These are phyloP conservation scores for Batkoa obscura DNA, from an alignment of 371 early-diverging fungal species.

Conservation along the genomic window DNA sequence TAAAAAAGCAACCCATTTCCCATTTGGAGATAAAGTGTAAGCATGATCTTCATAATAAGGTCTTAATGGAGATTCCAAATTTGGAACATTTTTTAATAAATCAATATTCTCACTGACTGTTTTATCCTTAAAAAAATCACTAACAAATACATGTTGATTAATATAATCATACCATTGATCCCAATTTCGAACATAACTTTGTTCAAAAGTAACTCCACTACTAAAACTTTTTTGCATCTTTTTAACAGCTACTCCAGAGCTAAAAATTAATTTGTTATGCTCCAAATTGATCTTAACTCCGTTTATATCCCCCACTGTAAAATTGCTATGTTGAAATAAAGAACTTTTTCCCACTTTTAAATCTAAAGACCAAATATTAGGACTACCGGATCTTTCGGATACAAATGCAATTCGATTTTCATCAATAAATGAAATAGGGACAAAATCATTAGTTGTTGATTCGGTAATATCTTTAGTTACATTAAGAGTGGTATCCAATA, in stretches of 20 bases:
- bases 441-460: conserved; percentile 11
- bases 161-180: conserved; percentile 29
- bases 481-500: conserved; percentile 16
- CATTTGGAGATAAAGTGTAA: conserved; percentile 34
- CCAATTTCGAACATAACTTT: conserved; percentile 53
- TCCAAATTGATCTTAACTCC: conserved; percentile 21
- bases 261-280: conserved; percentile 24
- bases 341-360: conserved; percentile 19
- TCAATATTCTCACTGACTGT: conserved; percentile 21
- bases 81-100: conserved; percentile 16
- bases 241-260: conserved; percentile 24
- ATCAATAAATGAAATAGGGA: conserved; percentile 29
- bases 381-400: conserved; percentile 23
- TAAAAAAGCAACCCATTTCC: conserved; percentile 37
- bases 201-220: conserved; percentile 28
- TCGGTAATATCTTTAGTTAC: conserved; percentile 16
- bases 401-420: conserved; percentile 25
- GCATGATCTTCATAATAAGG: conserved; percentile 35
- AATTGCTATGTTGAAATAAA: conserved; percentile 21
- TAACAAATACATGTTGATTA: conserved; percentile 16
- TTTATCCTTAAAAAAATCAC: conserved; percentile 9
- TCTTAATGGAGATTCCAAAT: conserved; percentile 21
- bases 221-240: conserved; percentile 11
- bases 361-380: conserved; percentile 20
- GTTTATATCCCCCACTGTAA: conserved; percentile 21